Base-by-base conservation (phyloP, 257 asterid species). In the Jasminum sambac region DNA sequence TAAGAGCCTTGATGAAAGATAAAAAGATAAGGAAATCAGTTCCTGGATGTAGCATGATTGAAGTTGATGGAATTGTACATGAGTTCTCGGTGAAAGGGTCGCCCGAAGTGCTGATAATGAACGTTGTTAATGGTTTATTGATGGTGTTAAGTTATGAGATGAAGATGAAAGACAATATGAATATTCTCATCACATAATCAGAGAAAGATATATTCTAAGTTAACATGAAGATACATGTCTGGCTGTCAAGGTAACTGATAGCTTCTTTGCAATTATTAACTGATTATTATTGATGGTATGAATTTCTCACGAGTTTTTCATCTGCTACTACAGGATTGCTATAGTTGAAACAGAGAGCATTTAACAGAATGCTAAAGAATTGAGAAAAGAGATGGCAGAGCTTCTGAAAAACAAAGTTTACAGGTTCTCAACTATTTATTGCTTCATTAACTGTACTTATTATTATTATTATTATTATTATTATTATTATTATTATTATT, bases 1-100 rank as follows among this genome's bases (percentile, higher is more conserved):
- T 84, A 46, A 87, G 95, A 69, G 78, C 74, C 19, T 72, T 83
- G 69, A 89, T 87, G 97, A 77, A 78, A 59, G 83, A 74, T n/a
- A 80, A 34, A 55, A 84, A 84, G 62, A 73, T 87, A 1, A 75
- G 70, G 79, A 90, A 89, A 79, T 60, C 72, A 0, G 84, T 85
- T 72, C 96, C 90, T 3, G 97, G 96, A 21, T 84, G 87, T 69
- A 89, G 95, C 80, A 73, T 72, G 86, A 74, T 85, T 58, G 96
- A 88, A 81, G 67, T 88, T 65, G 88, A 87, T 80, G 96, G 95
- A 11, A 59, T 72, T 77, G 81, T 88, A 40, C 62, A 75, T 37
- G 95, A 89, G 63, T 89, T 91, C 62, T 89, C 90, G 2, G 83
- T 87, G 64, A 84, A 78, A 60, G 95, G 95, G 73, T 82, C 91